phyloP scores from a whole-genome alignment of 257 asterid species.

The Solanum habrochaites region DNA sequence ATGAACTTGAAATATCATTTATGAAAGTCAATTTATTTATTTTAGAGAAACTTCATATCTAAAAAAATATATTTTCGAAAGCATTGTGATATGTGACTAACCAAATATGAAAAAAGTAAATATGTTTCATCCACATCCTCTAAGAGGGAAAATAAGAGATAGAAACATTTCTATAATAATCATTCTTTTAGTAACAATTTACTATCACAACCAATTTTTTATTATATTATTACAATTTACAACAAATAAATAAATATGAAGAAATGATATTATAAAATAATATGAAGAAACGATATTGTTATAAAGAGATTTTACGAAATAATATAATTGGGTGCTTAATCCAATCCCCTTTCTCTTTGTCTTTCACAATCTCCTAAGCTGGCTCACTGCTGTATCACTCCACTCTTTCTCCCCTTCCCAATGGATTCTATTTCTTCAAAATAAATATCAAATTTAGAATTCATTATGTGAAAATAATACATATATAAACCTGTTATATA shows the following conservation, averaged over 20 bases:
- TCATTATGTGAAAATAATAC: not conserved
- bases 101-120: not conserved
- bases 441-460: no score
- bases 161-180: not conserved
- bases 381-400: conserved; percentile 24
- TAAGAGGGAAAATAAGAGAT: not conserved
- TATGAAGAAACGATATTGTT: no score
- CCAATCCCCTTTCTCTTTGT: conserved; percentile 17
- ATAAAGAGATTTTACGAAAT: not conserved
- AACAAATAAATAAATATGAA: not conserved
- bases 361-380: conserved; percentile 67
- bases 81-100: not conserved
- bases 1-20: not conserved
- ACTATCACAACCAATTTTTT: not conserved
- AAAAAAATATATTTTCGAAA: not conserved
- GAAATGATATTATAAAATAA: no score
- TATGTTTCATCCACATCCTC: not conserved
- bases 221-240: not conserved
- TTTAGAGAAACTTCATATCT: not conserved
- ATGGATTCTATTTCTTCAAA: conserved; percentile 9
- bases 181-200: not conserved
- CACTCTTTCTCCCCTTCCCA: conserved; percentile 35
- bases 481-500: not conserved
- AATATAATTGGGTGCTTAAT: not conserved
- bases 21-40: not conserved